A percentile compares a stretch with the other conserved stretches of the same genome.
These are phyloP conservation scores for Vitis hybrid DNA, from an alignment of 177 flowering plant species.

Conservation along the genomic window DNA sequence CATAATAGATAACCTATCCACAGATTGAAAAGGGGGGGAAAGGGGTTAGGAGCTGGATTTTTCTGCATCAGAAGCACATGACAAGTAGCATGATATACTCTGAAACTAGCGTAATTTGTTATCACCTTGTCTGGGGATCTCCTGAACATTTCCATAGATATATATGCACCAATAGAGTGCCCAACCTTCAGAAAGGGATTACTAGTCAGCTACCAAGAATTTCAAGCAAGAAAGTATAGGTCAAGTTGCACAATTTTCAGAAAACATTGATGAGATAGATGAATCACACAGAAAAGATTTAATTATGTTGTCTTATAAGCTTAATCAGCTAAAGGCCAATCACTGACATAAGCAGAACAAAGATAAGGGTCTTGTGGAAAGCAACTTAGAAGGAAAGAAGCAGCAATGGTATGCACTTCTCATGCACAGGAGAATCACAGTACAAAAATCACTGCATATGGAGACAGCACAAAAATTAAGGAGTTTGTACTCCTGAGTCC, in stretches of 20 bases:
- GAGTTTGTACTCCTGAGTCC: too few species aligned
- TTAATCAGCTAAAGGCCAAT: too few species aligned
- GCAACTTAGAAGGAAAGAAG: too few species aligned
- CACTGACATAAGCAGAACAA: too few species aligned
- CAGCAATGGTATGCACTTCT: too few species aligned
- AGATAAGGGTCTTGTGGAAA: too few species aligned
- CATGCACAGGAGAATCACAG: too few species aligned
- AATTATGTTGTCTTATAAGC: too few species aligned
- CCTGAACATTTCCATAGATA: slow-evolving; percentile 67
- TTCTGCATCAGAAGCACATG: background rate
- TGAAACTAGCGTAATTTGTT: background rate
- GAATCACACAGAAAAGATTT: too few species aligned
- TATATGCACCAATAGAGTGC: slow-evolving; percentile 92
- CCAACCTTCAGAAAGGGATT: slow-evolving; percentile 61
- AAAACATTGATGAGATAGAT: too few species aligned
- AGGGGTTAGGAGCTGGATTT: slow-evolving; percentile 1
- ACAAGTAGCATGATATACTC: background rate
- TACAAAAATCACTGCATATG: too few species aligned
- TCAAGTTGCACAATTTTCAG: background rate
- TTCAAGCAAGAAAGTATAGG: background rate
- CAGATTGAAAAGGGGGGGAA: slow-evolving; percentile 7
- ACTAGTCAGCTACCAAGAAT: slow-evolving; percentile 11
- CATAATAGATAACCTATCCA: slow-evolving; percentile 57
- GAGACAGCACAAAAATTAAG: too few species aligned
- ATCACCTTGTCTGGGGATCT: slow-evolving; percentile 62